Percentiles rank a stretch among this genome's conserved stretches.
These are phyloP conservation scores for Lactarius hatsudake DNA, from an alignment of 768 basidiomycete genomes.

Conservation along the genomic window DNA sequence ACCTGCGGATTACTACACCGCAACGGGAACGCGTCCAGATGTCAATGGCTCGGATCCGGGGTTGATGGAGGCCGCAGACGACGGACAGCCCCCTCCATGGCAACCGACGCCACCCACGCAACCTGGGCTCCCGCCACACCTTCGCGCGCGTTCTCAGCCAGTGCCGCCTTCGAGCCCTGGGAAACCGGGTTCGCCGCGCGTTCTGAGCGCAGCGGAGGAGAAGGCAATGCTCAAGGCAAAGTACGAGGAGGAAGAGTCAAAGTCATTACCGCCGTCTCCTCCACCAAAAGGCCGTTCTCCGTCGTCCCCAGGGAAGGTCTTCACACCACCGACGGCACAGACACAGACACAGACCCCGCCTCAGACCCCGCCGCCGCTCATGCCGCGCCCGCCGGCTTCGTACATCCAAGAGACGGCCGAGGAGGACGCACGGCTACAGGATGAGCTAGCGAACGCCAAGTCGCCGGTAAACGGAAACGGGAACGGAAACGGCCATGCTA, in stretches of 20 bases:
- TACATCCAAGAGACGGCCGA: constrained; percentile 82
- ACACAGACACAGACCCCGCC: constrained; percentile 10
- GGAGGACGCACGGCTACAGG: constrained; percentile 58
- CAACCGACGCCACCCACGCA: constrained; percentile 28
- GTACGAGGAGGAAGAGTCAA: constrained; percentile 55
- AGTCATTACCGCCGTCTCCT: constrained; percentile 7
- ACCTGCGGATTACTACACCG: constrained; percentile 21
- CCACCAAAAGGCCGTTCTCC: constrained; percentile 20
- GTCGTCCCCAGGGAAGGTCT: not conserved
- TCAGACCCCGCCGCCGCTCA: constrained; percentile 62
- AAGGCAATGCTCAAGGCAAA: constrained; percentile 66
- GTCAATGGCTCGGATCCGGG: constrained; percentile 42
- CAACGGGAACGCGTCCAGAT: constrained; percentile 1
- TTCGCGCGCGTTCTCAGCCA: constrained; percentile 35
- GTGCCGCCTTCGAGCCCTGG: constrained; percentile 31
- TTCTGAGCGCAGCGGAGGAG: constrained; percentile 64
- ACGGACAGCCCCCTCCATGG: constrained; percentile 32
- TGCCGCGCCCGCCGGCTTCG: constrained; percentile 72
- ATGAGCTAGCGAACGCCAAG: constrained; percentile 34
- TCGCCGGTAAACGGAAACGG: not conserved
- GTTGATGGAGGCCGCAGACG: constrained; percentile 30
- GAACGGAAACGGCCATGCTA: not conserved
- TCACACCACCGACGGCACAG: not conserved
- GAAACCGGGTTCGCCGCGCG: constrained; percentile 40
- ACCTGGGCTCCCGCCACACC: constrained; percentile 29